Conservation (phyloP, 345 rosid genomes). For the Eutrema heterophyllum region DNA sequence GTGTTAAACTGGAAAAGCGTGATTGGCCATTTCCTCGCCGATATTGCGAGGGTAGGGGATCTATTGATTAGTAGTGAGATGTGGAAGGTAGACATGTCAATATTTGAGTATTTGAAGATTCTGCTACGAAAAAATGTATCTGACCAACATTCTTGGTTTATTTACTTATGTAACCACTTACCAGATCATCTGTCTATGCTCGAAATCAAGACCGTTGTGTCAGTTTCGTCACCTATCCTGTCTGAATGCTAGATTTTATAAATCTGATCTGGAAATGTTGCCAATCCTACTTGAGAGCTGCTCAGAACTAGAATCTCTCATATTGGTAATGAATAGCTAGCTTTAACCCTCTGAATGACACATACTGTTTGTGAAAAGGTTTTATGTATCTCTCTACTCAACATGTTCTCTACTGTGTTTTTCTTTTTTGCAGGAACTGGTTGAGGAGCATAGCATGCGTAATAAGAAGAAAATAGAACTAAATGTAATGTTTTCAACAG, state of each 20-base stretch:
- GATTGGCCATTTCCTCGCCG: neutral
- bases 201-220: neutral
- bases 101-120: neutral
- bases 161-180: neutral
- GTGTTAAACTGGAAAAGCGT: neutral
- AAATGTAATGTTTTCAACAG: neutral
- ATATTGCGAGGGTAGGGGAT: neutral
- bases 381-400: neutral
- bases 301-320: conserved; percentile 4
- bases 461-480: neutral
- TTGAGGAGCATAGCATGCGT: too few species aligned
- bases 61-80: neutral
- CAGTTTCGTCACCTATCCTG: neutral
- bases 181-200: neutral
- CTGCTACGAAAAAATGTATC: neutral
- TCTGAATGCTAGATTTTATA: neutral
- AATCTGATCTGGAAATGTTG: neutral
- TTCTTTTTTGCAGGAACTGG: neutral
- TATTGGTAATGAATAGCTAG: neutral
- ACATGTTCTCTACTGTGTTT: neutral
- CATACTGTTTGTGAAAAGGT: neutral
- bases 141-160: neutral
- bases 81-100: conserved; percentile 1
- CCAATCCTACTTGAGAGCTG: neutral
- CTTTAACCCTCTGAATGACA: neutral